Evolutionary conservation across 345 rosid genomes (phyloP), one percentile per base, ranked within the genome.

Genomic region (Excoecaria cochinchinensis): DNA sequence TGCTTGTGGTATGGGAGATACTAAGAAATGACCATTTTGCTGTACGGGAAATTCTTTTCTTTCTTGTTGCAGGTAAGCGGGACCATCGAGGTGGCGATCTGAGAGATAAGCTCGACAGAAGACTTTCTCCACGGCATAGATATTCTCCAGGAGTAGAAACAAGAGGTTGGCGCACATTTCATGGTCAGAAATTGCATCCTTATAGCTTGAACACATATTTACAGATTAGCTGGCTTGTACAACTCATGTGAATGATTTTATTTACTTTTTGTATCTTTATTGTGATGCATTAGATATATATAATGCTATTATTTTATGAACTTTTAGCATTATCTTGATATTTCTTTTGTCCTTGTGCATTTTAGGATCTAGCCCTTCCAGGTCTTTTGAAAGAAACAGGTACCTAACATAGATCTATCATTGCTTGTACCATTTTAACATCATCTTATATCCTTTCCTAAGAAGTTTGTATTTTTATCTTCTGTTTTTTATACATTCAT

Each of bases 21-120:
- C 64, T 71, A 64, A 55, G 67, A 71, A 52, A 55, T 64, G 56
- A 74, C 77, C 69, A 44, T 42, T 76, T 62, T 79, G 67, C 77
- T 81, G 64, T 68, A 75, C 77, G 76, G 83, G 74, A 80, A 79
- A 63, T 77, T 80, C 55, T 70, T 51, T 70, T 73, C 67, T 61
- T 74, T 74, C 25, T 77, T 64, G n/a, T 73, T 84, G 77, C 87
- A 96, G 99, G 91, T 73, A 87, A 86, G 80, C 81, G 80, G 46
- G 89, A 82, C 78, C 67, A 81, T 85, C 78, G 85, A 67, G 91
- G 83, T 80, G 79, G 82, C 81, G 98, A 96, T 85, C 85, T 93
- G 84, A 90, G 99, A 85, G 82, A 84, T 84, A 93, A 80, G 79
- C 92, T 92, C 86, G 97, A 88, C 71, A 85, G 84, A 78, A 95